Base-by-base conservation (phyloP, 768 basidiomycete genomes). In the Boletus barrowsii region DNA sequence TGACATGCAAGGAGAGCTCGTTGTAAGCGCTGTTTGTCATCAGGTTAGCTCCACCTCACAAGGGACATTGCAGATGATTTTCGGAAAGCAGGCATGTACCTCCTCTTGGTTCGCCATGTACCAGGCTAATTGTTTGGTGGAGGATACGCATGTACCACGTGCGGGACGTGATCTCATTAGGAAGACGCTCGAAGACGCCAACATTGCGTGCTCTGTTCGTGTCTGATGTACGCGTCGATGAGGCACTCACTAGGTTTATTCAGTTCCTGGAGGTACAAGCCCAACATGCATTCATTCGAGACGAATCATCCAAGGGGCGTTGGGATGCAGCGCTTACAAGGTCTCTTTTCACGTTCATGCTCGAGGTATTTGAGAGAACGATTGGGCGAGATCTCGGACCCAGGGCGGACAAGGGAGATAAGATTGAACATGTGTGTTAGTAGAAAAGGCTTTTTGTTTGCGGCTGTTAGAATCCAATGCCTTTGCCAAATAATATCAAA, bases 221-320 rank as follows among this genome's bases (percentile, higher is more conserved):
- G n/a, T 35, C 41, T 43, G n/a, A 24, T 10, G 8, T 41, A 15
- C 22, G n/a, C 2, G 48, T 47, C 33, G 39, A 48, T 49, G 47
- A 44, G 20, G 46, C 24, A 48, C 53, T 57, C 5, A 68, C 45
- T 36, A 10, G 7, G 22, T 33, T 48, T 13, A 35, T 51, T 13
- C 66, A 94, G 90, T 94, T 95, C 69, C 73, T 97, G 55, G 96
- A 98, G 69, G 93, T 98, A 14, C 93, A 97, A 69, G 96, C 95
- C 0, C 95, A 98, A 64, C 95, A 98, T 61, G 96, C 96, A 4
- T 98, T 98, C 72, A 87, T 98, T 56, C 85, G 95, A 6, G 94
- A 96, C 68, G 92, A 94, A 63, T 80, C 82, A 8, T 91, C 88
- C 30, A 98, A 97, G 69, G 95, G 93, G 2, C 82, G 96, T 50